Evolutionary conservation across 306 rosid genomes (phyloP).

Genomic region (Quercus parvula): DNA sequence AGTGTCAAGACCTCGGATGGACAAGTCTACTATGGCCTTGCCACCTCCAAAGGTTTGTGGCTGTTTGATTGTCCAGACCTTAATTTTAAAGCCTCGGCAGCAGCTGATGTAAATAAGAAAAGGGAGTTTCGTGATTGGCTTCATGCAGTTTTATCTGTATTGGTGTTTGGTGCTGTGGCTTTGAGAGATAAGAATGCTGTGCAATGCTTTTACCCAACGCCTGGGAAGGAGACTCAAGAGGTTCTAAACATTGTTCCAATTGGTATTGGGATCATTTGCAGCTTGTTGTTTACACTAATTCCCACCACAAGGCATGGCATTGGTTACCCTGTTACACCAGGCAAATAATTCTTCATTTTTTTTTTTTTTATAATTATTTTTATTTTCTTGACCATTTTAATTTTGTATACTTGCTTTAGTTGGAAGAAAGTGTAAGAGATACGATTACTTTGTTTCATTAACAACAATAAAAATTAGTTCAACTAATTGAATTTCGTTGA

Average conservation of each 20-base stretch:
- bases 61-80: slow-evolving; percentile 45
- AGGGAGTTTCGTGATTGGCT: slow-evolving; percentile 41
- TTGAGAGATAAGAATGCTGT: slow-evolving; percentile 52
- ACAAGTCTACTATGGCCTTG: slow-evolving; percentile 55
- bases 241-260: slow-evolving; percentile 60
- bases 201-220: slow-evolving; percentile 52
- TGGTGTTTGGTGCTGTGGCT: slow-evolving; percentile 59
- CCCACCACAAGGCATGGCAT: slow-evolving; percentile 74
- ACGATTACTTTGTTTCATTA: background rate
- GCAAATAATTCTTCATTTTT: slow-evolving; percentile 6
- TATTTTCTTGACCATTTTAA: background rate
- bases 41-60: slow-evolving; percentile 54
- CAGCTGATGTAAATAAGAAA: slow-evolving; percentile 27
- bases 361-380: background rate
- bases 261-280: slow-evolving; percentile 52
- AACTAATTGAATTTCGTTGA: background rate
- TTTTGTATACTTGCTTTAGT: background rate
- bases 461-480: background rate
- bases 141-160: slow-evolving; percentile 46
- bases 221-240: slow-evolving; percentile 31
- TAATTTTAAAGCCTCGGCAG: slow-evolving; percentile 26
- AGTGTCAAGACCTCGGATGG: slow-evolving; percentile 44
- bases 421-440: background rate
- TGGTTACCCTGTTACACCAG: slow-evolving; percentile 55
- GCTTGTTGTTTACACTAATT: slow-evolving; percentile 49